Percentiles rank a stretch among this genome's conserved stretches.
phyloP scores from a whole-genome alignment of 2,329 filamentous ascomycete genomes.

The Phaeomoniella chlamydospora region DNA sequence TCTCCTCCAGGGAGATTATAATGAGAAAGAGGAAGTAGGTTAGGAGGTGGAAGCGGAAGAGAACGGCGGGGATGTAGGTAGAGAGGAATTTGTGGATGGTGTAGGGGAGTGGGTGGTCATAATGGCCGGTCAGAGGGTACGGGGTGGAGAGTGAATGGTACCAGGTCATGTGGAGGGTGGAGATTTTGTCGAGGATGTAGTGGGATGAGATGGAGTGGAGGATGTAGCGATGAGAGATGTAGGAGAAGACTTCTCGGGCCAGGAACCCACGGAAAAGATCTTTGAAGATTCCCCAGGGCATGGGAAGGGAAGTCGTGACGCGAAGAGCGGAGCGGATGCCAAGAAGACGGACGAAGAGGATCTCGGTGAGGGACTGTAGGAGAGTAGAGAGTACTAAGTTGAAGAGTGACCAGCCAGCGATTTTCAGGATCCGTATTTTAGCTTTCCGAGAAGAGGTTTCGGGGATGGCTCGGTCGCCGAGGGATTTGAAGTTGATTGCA shows the following conservation, averaged over 20 bases:
- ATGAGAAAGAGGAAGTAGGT: slow-evolving; percentile 42
- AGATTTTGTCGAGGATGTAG: slow-evolving; percentile 15
- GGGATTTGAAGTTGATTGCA: slow-evolving; percentile 53
- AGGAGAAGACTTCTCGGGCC: slow-evolving; percentile 50
- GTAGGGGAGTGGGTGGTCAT: slow-evolving; percentile 45
- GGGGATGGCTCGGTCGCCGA: slow-evolving; percentile 28
- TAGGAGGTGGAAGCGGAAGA: slow-evolving; percentile 46
- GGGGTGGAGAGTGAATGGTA: slow-evolving; percentile 38
- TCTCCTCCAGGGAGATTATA: slow-evolving; percentile 43
- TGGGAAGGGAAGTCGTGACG: slow-evolving; percentile 43
- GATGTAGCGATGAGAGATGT: slow-evolving; percentile 57
- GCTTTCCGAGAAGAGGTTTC: not conserved
- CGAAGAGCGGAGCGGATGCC: slow-evolving; percentile 39
- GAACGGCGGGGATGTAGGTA: slow-evolving; percentile 38
- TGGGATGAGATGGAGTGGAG: slow-evolving; percentile 47
- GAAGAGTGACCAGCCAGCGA: slow-evolving; percentile 37
- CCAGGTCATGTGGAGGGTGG: slow-evolving; percentile 38
- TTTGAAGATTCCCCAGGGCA: slow-evolving; percentile 46
- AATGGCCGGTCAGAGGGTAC: slow-evolving; percentile 42
- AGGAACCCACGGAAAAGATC: slow-evolving; percentile 38
- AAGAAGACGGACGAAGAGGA: slow-evolving; percentile 37
- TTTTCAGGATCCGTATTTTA: slow-evolving; percentile 20
- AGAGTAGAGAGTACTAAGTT: slow-evolving; percentile 41
- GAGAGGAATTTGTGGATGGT: slow-evolving; percentile 40
- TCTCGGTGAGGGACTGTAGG: slow-evolving; percentile 42